Evolutionary conservation across 805 yeast species (phyloP).

Genomic region (Zygosaccharomyces kombuchaensis): DNA sequence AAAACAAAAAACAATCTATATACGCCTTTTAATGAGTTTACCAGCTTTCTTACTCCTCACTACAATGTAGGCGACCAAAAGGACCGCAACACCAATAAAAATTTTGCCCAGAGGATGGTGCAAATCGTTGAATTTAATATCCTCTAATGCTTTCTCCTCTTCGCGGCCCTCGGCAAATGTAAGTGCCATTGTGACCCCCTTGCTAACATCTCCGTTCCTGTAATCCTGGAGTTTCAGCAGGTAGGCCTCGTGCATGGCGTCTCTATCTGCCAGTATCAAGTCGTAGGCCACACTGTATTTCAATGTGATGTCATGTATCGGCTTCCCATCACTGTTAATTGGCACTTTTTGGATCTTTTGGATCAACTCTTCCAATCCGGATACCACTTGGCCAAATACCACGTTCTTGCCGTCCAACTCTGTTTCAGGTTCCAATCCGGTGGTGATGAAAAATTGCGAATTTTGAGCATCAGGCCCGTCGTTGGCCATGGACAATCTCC

Average conservation of each 20-base stretch:
- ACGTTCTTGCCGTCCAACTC: conserved; percentile 64
- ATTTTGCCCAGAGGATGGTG: conserved; percentile 25
- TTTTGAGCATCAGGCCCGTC: conserved; percentile 66
- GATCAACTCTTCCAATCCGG: conserved; percentile 58
- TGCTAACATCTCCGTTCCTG: conserved; percentile 26
- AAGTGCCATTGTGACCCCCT: conserved; percentile 24
- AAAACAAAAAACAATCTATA: neutral
- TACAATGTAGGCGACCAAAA: conserved; percentile 15
- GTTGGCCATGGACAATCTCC: conserved; percentile 69
- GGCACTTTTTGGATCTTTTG: conserved; percentile 55
- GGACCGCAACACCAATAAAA: conserved; percentile 13
- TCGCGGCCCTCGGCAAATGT: conserved; percentile 7
- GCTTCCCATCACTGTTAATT: conserved; percentile 37
- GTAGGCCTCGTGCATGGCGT: conserved; percentile 23
- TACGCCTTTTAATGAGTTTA: conserved; percentile 3
- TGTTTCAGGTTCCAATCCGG: conserved; percentile 40
- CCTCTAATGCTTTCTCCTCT: conserved; percentile 20
- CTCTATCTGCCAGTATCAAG: conserved; percentile 19
- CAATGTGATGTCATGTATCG: conserved; percentile 43
- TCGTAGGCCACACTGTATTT: conserved; percentile 33
- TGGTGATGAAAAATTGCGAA: conserved; percentile 66
- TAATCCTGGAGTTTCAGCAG: conserved; percentile 22
- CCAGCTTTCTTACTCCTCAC: conserved; percentile 11
- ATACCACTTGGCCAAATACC: conserved; percentile 72
- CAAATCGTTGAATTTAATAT: conserved; percentile 14